Evolutionary conservation across 805 yeast species (phyloP), one percentile per base, ranked within the genome.

Genomic region (Vanderwaltozyma tropicalis): DNA sequence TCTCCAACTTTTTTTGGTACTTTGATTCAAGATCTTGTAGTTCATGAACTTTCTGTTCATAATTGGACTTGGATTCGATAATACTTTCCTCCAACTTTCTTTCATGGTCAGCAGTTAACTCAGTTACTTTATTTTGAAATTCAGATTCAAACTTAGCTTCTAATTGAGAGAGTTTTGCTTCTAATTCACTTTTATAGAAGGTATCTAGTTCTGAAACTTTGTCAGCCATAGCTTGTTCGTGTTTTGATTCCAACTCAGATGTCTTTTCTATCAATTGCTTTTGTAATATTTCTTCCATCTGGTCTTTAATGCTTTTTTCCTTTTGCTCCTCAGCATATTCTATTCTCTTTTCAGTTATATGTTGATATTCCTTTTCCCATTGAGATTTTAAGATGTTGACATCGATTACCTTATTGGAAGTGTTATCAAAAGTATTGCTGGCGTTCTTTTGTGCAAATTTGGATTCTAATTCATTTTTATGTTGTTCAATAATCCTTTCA

Each of bases 231-330:
- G 45, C 36, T 19, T 38, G 42, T 15, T 40, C 44, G 14, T 44
- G 40, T 35, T 40, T 47, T 13, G 46, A 28, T 27, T 48, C 17
- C 41, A 32, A 35, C 35, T n/a, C n/a, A n/a, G n/a, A n/a, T n/a
- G 32, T 50, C 52, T 22, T 64, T 66, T 27, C 51, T 55, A 43
- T 70, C 74, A 24, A 71, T 60, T 37, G 66, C 68, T 32, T 69
- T 74, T 16, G 74, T 69, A 55, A 78, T 67, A 41, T 72, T 78
- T 36, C 67, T 66, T 50, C 74, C 74, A 16, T 43, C 41, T 22
- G 37, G 17, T 49, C 71, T 72, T 30, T 71, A 68, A 28, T 71
- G 66, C n/a, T 73, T 69, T 32, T 62, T 60, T 30, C 70, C 58
- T 1, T 70, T 66, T 31, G 8, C 2, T 63, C 67, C 16, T 61